phyloP scores from a whole-genome alignment of 106 monocot genomes.

The Vanilla planifolia region DNA sequence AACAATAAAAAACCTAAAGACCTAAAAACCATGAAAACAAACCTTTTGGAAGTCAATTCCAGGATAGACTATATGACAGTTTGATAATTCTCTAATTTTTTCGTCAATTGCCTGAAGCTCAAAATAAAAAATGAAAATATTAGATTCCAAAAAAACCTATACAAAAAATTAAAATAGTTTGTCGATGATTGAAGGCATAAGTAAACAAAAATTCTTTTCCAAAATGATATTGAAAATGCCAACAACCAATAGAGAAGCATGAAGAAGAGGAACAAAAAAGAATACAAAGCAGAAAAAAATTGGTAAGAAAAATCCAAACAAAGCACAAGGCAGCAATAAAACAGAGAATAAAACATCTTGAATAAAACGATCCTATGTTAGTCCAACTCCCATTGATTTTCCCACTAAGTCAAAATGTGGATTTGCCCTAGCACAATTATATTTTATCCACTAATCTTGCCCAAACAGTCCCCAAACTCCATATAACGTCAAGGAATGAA shows the following conservation, averaged over 20 bases:
- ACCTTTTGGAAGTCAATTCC: constrained; percentile 99
- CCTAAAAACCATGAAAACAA: background rate
- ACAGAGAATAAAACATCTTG: too few relatives aligned
- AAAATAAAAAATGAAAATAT: background rate
- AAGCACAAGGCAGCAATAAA: background rate
- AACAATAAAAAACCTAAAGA: too few relatives aligned
- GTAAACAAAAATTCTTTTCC: background rate
- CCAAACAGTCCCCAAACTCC: too few relatives aligned
- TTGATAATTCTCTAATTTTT: constrained; percentile 96
- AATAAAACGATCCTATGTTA: too few relatives aligned
- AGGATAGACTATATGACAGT: constrained; percentile 95
- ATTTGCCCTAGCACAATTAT: too few relatives aligned
- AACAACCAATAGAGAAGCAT: background rate
- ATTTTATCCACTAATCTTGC: too few relatives aligned
- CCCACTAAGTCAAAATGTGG: too few relatives aligned
- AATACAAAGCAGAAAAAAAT: background rate
- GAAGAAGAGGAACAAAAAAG: background rate
- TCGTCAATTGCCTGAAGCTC: constrained; percentile 88
- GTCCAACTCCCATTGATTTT: too few relatives aligned
- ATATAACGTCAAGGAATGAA: too few relatives aligned
- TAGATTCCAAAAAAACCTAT: background rate
- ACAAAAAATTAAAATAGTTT: background rate
- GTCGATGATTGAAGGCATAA: background rate
- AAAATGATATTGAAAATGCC: background rate
- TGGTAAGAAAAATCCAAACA: background rate